A percentile compares a stretch with the other conserved stretches of the same genome.
phyloP scores from a whole-genome alignment of 371 early-diverging fungal genomes.

The Coemansia sp. region DNA sequence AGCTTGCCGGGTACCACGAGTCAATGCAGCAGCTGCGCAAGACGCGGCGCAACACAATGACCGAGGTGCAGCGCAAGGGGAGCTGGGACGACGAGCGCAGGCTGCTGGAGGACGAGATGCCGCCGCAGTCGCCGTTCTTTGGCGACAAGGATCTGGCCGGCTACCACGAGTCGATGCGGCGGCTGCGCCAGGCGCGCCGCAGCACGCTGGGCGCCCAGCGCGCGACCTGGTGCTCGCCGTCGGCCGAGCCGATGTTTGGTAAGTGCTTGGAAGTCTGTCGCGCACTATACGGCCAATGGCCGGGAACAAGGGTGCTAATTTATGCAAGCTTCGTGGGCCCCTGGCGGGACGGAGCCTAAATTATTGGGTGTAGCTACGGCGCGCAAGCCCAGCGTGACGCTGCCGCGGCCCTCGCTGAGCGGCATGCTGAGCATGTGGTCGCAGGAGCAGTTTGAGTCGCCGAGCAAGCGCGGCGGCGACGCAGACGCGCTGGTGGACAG shows the following conservation, averaged over 20 bases:
- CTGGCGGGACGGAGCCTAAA: no score
- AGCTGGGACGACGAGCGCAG: neutral
- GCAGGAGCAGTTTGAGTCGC: slow-evolving; percentile 12
- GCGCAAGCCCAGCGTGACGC: slow-evolving; percentile 5
- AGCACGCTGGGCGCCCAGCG: slow-evolving; percentile 16
- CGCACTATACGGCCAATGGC: slow-evolving; percentile 4
- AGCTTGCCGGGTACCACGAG: slow-evolving; percentile 24
- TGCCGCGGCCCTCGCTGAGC: slow-evolving; percentile 24
- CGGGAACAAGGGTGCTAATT: neutral
- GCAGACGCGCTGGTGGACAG: neutral
- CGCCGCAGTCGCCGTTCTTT: slow-evolving; percentile 42
- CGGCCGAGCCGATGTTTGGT: slow-evolving; percentile 1
- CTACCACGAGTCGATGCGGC: slow-evolving; percentile 29
- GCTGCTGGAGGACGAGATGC: slow-evolving; percentile 33
- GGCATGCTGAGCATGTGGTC: slow-evolving; percentile 13
- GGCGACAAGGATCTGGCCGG: slow-evolving; percentile 25
- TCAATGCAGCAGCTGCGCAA: slow-evolving; percentile 24
- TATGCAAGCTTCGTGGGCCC: no score
- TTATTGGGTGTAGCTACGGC: slow-evolving; percentile 2
- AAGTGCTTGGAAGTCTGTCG: neutral
- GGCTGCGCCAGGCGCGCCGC: slow-evolving; percentile 23
- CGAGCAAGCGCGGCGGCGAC: slow-evolving; percentile 6
- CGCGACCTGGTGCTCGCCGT: slow-evolving; percentile 28
- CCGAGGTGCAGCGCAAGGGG: neutral
- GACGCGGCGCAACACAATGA: slow-evolving; percentile 15